phyloP scores from a whole-genome alignment of 139 green algal genomes.

The Dunaliella primolecta region DNA sequence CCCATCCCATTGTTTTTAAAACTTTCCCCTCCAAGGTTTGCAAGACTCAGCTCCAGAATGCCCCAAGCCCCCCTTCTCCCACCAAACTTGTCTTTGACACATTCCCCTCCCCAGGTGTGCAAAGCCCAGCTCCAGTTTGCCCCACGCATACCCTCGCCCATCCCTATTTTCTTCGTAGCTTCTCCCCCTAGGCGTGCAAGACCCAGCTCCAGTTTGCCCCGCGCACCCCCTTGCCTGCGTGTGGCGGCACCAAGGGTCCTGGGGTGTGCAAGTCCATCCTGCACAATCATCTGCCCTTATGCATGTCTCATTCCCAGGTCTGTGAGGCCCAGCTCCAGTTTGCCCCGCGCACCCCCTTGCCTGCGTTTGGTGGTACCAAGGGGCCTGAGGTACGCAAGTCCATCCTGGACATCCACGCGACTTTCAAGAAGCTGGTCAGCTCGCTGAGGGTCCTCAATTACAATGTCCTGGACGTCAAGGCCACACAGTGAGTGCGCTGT shows the following conservation, averaged over 20 bases:
- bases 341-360: constrained; percentile 56
- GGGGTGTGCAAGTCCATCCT: constrained; percentile 74
- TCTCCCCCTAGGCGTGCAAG: constrained; percentile 45
- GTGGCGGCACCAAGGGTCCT: constrained; percentile 72
- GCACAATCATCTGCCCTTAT: constrained; percentile 63
- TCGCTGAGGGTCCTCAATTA: constrained; percentile 38
- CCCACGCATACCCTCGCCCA: background rate
- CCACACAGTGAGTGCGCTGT: constrained; percentile 40
- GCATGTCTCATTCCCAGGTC: constrained; percentile 36
- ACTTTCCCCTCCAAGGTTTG: background rate
- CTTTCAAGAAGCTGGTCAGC: constrained; percentile 63
- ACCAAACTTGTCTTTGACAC: too few species aligned
- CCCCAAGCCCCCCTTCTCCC: too few species aligned
- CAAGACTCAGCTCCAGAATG: too few species aligned
- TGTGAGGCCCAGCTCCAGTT: constrained; percentile 88
- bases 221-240: constrained; percentile 57
- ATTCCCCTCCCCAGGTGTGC: constrained; percentile 55
- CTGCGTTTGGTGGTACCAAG: constrained; percentile 74
- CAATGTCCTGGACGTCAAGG: constrained; percentile 82
- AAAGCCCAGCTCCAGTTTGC: constrained; percentile 45
- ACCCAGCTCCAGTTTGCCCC: constrained; percentile 85
- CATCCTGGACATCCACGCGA: constrained; percentile 74
- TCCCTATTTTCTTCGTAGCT: background rate
- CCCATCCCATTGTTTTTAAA: background rate
- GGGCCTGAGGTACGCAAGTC: constrained; percentile 74